A percentile compares a stretch with the other conserved stretches of the same genome.
These are phyloP conservation scores for Pseudogymnoascus pannorum DNA, from an alignment of 2,329 filamentous ascomycete species.

Conservation along the genomic window DNA sequence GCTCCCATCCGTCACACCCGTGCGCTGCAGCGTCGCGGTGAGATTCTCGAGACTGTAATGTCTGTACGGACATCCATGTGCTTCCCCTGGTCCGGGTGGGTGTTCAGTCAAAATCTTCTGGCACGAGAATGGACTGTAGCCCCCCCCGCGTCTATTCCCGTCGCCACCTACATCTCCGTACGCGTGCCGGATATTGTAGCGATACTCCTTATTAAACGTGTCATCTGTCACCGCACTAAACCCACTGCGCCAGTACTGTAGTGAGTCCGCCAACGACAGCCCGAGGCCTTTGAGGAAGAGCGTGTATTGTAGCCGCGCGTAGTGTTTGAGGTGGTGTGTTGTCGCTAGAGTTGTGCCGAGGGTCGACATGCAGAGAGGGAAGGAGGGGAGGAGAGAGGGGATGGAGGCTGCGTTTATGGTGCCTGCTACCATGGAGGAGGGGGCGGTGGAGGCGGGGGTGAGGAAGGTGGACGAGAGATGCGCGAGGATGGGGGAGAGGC, in stretches of 20 bases:
- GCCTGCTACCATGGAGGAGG: slow-evolving; percentile 56
- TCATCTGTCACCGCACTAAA: slow-evolving; percentile 90
- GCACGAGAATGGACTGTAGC: slow-evolving; percentile 87
- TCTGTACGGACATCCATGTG: slow-evolving; percentile 92
- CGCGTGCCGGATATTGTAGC: slow-evolving; percentile 90
- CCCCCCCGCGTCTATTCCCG: slow-evolving; percentile 73
- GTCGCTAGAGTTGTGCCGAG: slow-evolving; percentile 79
- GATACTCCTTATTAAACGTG: slow-evolving; percentile 94
- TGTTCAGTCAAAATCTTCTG: slow-evolving; percentile 92
- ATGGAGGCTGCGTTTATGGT: slow-evolving; percentile 68
- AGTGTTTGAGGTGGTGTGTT: slow-evolving; percentile 89
- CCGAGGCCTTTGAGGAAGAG: slow-evolving; percentile 96
- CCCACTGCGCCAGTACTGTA: slow-evolving; percentile 81
- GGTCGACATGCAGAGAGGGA: slow-evolving; percentile 90
- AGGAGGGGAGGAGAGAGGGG: slow-evolving; percentile 71
- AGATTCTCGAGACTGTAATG: slow-evolving; percentile 89
- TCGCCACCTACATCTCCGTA: slow-evolving; percentile 97
- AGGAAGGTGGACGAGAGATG: slow-evolving; percentile 95
- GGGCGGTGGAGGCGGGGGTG: slow-evolving; percentile 79
- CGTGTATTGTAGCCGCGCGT: slow-evolving; percentile 85
- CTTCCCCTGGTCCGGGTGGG: slow-evolving; percentile 76
- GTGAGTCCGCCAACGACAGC: slow-evolving; percentile 80
- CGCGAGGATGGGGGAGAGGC: slow-evolving; percentile 65
- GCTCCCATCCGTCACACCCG: slow-evolving; percentile 71
- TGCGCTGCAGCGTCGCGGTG: slow-evolving; percentile 63